Evolutionary conservation across 2,329 filamentous ascomycete genomes (phyloP), one percentile per base, ranked within the genome.

Genomic region (Trichoderma hamatum): DNA sequence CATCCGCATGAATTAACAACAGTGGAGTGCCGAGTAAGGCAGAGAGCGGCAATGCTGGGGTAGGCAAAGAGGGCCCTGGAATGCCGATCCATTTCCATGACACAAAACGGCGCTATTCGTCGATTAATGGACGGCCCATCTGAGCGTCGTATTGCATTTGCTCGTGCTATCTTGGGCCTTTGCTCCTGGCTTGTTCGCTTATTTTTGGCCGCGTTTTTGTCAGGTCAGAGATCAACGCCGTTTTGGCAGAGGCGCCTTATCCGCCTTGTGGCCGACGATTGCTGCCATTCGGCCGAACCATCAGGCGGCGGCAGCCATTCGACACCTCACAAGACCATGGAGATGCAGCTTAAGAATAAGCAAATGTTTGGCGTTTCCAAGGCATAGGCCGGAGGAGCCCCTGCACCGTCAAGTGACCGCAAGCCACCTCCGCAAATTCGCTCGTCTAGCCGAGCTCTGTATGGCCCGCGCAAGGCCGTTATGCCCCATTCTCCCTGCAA

Each of bases 341-440:
- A 34, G 55, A 32, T 30, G 55, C 55, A 21, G 13, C 26, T 30
- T 16, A 9, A 26, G 21, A 62, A 43, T 32, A 65, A 64, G 61
- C 61, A 55, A 39, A 43, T 19, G 34, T 34, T 43, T 36, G 34
- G 36, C 32, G 36, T 26, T 43, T 39, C 56, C 49, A 65, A 43
- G 49, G 32, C 51, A 55, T 6, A 19, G 36, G 30, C 9, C 14
- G 32, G 19, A 59, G 26, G 26, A 32, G 30, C 24, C 34, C 26
- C 39, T 60, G 55, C 54, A 24, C 56, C 65, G 49, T 68, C 66
- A 68, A 68, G 66, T 68, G 66, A 68, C 66, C 66, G 52, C 61
- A 54, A 56, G 67, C 67, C 67, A 69, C 67, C 67, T 69, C 67
- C 67, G 62, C 67, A 69, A 39, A 58, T 39, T 55, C 39, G 46